Base-by-base conservation (phyloP, 495 filamentous ascomycete genomes). In the Aspergillus sclerotioniger region DNA sequence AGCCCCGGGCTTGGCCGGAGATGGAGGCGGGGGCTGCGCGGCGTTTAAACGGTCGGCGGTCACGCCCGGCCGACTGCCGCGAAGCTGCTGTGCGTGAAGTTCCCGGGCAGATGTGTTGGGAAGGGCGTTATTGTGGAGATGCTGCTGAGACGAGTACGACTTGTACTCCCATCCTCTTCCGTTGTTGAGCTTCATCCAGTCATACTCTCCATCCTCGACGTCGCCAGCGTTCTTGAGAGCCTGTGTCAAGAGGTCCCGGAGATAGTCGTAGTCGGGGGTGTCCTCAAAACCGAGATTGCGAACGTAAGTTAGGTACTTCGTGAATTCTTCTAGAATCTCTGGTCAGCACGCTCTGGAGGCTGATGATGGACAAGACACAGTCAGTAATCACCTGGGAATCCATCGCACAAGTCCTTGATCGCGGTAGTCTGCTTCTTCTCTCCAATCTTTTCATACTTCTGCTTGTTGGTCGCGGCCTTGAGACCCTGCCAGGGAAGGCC, bases 401-500 rank as follows among this genome's bases (percentile, higher is more conserved):
- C 88, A 57, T 97, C 92, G 66, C 94, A 98, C 4, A 99, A 85
- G 65, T 99, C 95, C 74, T 96, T 95, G 81, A 99, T 93, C 0
- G 84, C 82, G 21, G 94, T 98, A 0, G 93, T 96, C 77, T 98
- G 94, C 78, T 99, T 99, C 88, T 98, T 98, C 77, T 99, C 95
- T 31, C 94, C 94, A 73, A 99, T 99, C 80, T 98, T 98, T 76
- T 99, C 94, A 64, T 99, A 99, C 77, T 99, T 99, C 70, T 99
- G 94, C 84, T 99, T 99, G 80, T 99, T 99, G 58, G 94, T 99
- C 16, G 95, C 95, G 71, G 94, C 94, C 79, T 98, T 98, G 66
- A 99, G 79, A 51, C 94, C 94, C 76, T 99, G 94, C 94, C 94
- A 99, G 17, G 94, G 94, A 57, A 99, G 81, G 53, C 95, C 95